Conservation (phyloP, 805 yeast species). For the Wickerhamomyces queroliae region DNA sequence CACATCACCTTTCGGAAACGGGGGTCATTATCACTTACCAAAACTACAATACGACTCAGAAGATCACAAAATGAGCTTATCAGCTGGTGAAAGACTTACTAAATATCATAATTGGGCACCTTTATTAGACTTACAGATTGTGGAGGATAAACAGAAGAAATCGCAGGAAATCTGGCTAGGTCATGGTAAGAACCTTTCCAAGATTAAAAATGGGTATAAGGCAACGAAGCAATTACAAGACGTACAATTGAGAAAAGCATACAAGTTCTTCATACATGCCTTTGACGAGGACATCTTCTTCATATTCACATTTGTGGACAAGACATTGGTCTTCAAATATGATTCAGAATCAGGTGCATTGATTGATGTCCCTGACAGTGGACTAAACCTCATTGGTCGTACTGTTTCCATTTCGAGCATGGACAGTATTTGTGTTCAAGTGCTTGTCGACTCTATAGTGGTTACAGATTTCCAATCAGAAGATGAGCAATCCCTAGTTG, state of each 20-base stretch:
- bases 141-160: constrained; percentile 16
- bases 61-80: constrained; percentile 4
- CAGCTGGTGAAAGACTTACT: constrained; percentile 7
- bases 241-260: constrained; percentile 10
- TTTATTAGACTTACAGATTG: constrained; percentile 32
- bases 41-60: constrained; percentile 16
- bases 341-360: constrained; percentile 19
- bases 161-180: constrained; percentile 34
- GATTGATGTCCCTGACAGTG: constrained; percentile 21
- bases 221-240: constrained; percentile 15
- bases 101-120: constrained; percentile 45
- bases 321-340: constrained; percentile 30
- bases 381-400: constrained; percentile 9
- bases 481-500: constrained; percentile 2
- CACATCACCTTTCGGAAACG: constrained; percentile 36
- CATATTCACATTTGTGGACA: constrained; percentile 33
- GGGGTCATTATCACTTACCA: constrained; percentile 29
- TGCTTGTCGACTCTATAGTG: constrained; percentile 17
- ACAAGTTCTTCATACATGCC: constrained; percentile 11
- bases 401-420: constrained; percentile 13
- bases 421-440: constrained; percentile 16
- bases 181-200: constrained; percentile 16
- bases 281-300: constrained; percentile 20
- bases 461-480: constrained; percentile 16
- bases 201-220: constrained; percentile 11